Evolutionary conservation across 345 rosid genomes (phyloP), one percentile per base, ranked within the genome.

Genomic region (Crucihimalaya himalaica): DNA sequence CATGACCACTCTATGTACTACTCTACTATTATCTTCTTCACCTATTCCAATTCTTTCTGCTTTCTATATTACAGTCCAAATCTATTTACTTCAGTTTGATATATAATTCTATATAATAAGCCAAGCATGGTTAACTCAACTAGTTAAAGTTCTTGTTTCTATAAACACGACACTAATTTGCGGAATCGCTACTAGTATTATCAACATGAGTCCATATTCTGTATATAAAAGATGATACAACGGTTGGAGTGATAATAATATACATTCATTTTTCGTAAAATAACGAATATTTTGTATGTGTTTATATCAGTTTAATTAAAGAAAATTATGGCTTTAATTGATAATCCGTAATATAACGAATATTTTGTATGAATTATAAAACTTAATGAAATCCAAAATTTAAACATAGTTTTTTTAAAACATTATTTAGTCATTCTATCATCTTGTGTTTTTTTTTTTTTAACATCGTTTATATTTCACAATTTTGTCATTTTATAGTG

Each of bases 1-100:
- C 68, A 51, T 61, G 68, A 63, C 55, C 19, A 72, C 35, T 52
- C 68, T 71, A 61, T 25, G 59, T 53, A 23, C 60, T 70, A 71
- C 68, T 37, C 54, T 55, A 40, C 54, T 68, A 18, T 18, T 55
- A 18, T 43, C 64, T 69, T 69, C 45, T 43, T 69, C 73, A 29
- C 73, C 21, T 13, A 19, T 69, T 69, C 45, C 73, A 43, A 28
- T 37, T 43, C n/a, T 28, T 27, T 50, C 28, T 48, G 3, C 39
- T 29, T 15, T 20, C 19, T 31, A 7, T 20, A 47, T 31, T 31
- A 47, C 57, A 14, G 34, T 20, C 32, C 11, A 63, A 15, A 16
- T 35, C 35, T 37, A 15, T 51, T 37, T 52, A 34, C n/a, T 2
- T 16, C 5, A 52, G 7, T 39, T 27, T 25, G 14, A 8, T 54